phyloP scores from a whole-genome alignment of 345 rosid genomes.

The Eucalyptus sideroxylon region DNA sequence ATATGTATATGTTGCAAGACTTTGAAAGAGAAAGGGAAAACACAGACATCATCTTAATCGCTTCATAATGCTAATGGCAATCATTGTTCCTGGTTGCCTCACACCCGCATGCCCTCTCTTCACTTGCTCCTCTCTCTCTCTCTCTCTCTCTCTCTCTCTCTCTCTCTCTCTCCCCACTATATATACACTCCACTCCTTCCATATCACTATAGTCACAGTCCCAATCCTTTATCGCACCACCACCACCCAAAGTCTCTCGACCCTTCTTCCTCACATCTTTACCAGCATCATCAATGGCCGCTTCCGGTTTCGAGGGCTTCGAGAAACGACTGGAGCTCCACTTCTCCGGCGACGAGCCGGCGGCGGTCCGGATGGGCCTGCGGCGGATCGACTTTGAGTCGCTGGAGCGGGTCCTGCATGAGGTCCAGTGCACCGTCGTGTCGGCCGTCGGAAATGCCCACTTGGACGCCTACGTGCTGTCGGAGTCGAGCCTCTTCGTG shows the following conservation, averaged over 20 bases:
- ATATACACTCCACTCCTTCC: background rate
- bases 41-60: conserved; percentile 46
- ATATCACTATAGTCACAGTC: background rate
- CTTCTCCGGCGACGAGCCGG: conserved; percentile 43
- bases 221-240: background rate
- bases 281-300: conserved; percentile 38
- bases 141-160: conserved; percentile 19
- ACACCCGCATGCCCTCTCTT: conserved; percentile 76
- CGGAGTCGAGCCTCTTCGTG: conserved; percentile 91
- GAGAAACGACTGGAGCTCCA: conserved; percentile 95
- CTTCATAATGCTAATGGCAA: conserved; percentile 77
- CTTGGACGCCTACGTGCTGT: conserved; percentile 89
- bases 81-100: conserved; percentile 97
- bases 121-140: conserved; percentile 4
- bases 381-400: conserved; percentile 65
- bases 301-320: conserved; percentile 96
- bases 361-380: conserved; percentile 33
- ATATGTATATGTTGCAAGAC: background rate
- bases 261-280: background rate
- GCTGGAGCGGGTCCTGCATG: conserved; percentile 40
- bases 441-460: conserved; percentile 79
- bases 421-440: conserved; percentile 93
- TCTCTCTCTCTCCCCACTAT: background rate
- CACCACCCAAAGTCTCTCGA: background rate
- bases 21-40: background rate